A percentile compares a stretch with the other conserved stretches of the same genome.
phyloP scores from a whole-genome alignment of 2,329 filamentous ascomycete species.

The Alternaria panax region DNA sequence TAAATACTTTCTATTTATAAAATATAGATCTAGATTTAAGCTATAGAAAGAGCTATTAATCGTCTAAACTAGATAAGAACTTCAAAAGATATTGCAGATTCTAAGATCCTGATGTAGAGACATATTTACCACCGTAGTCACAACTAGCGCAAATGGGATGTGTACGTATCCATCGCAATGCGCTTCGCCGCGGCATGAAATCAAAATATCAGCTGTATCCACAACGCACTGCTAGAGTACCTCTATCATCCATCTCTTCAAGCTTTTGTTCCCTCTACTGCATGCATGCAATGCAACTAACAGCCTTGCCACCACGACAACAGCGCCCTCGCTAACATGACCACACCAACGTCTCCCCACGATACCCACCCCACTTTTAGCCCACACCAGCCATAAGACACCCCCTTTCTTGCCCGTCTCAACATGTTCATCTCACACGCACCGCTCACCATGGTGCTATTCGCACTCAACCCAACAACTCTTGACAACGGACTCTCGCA shows the following conservation, averaged over 20 bases:
- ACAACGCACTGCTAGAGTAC: background rate
- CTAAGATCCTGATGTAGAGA: no score
- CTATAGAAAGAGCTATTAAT: no score
- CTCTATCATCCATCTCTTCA: no score
- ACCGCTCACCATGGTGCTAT: background rate
- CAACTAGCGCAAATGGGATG: no score
- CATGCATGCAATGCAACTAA: background rate
- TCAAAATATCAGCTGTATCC: no score
- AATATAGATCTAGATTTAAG: no score
- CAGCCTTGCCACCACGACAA: background rate
- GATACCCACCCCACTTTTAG: background rate
- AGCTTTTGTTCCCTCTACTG: background rate
- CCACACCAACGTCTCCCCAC: background rate
- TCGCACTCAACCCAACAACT: background rate
- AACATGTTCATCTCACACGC: slow-evolving; percentile 4
- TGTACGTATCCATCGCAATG: no score
- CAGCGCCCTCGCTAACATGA: background rate
- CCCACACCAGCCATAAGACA: background rate
- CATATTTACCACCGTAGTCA: no score
- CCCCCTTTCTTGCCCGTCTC: slow-evolving; percentile 9
- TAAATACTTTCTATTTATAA: no score
- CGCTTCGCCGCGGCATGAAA: no score
- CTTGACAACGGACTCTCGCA: background rate
- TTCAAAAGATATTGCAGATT: no score
- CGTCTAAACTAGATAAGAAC: no score